phyloP scores from a whole-genome alignment of 2,329 filamentous ascomycete genomes.

The Hypoxylon sp. region DNA sequence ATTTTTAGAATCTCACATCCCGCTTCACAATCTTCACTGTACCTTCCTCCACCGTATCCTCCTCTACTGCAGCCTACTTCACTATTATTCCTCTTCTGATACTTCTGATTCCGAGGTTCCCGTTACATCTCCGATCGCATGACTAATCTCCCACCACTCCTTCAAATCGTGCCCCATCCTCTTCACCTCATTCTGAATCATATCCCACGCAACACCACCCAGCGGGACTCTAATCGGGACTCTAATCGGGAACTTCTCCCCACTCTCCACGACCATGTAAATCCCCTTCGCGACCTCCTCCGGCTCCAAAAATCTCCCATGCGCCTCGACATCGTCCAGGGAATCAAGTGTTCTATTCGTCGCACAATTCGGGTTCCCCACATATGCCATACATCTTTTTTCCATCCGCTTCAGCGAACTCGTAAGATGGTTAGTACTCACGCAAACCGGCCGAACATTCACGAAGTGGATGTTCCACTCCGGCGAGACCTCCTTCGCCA shows the following conservation, averaged over 20 bases:
- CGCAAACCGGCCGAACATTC: slow-evolving; percentile 60
- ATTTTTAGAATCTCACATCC: neutral
- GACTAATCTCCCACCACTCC: slow-evolving; percentile 53
- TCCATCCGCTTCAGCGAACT: slow-evolving; percentile 50
- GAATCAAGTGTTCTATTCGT: slow-evolving; percentile 52
- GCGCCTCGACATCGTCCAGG: slow-evolving; percentile 45
- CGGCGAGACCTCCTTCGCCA: slow-evolving; percentile 43
- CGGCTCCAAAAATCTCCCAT: slow-evolving; percentile 53
- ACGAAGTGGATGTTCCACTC: slow-evolving; percentile 56
- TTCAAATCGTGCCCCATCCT: slow-evolving; percentile 42
- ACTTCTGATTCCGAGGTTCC: neutral
- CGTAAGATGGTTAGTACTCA: slow-evolving; percentile 54
- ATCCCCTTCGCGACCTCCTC: slow-evolving; percentile 57
- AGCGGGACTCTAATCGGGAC: slow-evolving; percentile 61
- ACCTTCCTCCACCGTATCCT: neutral
- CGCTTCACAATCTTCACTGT: neutral
- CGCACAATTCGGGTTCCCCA: slow-evolving; percentile 42
- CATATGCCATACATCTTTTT: slow-evolving; percentile 59
- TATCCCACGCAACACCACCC: slow-evolving; percentile 56
- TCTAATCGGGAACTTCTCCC: slow-evolving; percentile 57
- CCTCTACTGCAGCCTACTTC: slow-evolving; percentile 21
- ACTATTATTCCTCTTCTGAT: too few relatives aligned
- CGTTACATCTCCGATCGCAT: slow-evolving; percentile 28
- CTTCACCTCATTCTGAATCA: slow-evolving; percentile 55
- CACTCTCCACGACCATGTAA: slow-evolving; percentile 54